Conservation (phyloP, 2,329 filamentous ascomycete genomes). For the Fusarium nygamai region DNA sequence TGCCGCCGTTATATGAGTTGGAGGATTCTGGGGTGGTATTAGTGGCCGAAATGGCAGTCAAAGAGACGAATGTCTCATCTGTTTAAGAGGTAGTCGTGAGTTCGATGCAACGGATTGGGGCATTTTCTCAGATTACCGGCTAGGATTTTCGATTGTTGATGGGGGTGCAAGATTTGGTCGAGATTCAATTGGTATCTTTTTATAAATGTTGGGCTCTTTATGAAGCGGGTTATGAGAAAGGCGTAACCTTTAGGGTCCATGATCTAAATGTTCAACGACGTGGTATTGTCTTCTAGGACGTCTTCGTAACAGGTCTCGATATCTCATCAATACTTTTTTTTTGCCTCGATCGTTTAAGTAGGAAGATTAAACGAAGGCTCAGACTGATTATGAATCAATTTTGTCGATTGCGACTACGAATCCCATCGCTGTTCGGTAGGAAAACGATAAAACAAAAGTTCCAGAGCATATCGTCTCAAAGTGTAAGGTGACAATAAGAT, state of each 20-base stretch:
- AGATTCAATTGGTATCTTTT: background rate
- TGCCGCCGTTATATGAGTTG: background rate
- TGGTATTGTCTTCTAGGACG: too few species aligned
- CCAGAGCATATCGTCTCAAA: background rate
- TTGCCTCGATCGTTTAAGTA: background rate
- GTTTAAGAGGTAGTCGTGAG: background rate
- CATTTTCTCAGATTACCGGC: background rate
- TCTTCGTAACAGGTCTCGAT: background rate
- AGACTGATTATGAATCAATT: background rate
- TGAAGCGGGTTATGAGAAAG: background rate
- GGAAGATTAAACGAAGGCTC: background rate
- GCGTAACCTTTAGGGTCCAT: background rate
- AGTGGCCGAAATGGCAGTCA: background rate
- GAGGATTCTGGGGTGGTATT: background rate
- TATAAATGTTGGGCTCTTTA: background rate
- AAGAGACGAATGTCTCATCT: background rate
- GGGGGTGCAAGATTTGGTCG: background rate
- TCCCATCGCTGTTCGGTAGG: background rate
- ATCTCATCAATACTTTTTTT: background rate
- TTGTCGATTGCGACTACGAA: background rate
- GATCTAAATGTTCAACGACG: background rate
- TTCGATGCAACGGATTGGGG: background rate
- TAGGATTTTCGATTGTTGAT: background rate
- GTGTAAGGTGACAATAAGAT: background rate
- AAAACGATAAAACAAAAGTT: slow-evolving; percentile 14